A percentile compares a stretch with the other conserved stretches of the same genome.
Conservation (phyloP, 306 rosid species). For the Calophaca sinica region DNA sequence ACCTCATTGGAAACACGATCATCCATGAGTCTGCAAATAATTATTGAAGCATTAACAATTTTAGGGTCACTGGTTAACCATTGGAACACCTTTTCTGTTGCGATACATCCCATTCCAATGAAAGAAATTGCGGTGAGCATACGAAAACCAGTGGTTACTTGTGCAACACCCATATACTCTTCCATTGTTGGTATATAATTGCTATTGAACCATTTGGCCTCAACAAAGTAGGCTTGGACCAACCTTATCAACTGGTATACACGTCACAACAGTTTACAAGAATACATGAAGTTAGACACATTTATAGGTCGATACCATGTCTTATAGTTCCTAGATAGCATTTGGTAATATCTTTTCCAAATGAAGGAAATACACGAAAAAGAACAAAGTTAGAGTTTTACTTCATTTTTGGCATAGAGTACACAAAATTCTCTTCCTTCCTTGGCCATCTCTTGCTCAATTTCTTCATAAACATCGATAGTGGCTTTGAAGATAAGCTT, state of each 20-base stretch:
- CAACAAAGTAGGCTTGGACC: neutral
- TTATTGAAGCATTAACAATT: neutral
- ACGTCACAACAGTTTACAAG: neutral
- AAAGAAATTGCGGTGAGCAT: neutral
- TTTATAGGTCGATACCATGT: too few relatives aligned
- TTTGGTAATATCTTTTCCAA: neutral
- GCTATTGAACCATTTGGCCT: neutral
- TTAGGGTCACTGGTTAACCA: neutral
- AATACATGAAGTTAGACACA: too few relatives aligned
- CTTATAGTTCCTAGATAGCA: neutral
- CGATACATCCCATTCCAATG: neutral
- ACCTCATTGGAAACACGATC: neutral
- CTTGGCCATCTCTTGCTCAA: constrained; percentile 40
- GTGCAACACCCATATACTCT: neutral
- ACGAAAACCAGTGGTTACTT: neutral
- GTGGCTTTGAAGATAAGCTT: neutral
- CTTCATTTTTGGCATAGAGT: neutral
- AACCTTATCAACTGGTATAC: neutral
- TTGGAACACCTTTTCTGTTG: neutral
- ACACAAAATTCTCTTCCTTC: constrained; percentile 17
- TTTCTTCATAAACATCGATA: constrained; percentile 34
- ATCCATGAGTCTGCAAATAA: neutral
- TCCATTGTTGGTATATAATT: constrained; percentile 6
- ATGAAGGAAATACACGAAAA: neutral
- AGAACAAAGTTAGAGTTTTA: neutral